Base-by-base conservation (phyloP, 331 rosid species). In the Quercus phellos region DNA sequence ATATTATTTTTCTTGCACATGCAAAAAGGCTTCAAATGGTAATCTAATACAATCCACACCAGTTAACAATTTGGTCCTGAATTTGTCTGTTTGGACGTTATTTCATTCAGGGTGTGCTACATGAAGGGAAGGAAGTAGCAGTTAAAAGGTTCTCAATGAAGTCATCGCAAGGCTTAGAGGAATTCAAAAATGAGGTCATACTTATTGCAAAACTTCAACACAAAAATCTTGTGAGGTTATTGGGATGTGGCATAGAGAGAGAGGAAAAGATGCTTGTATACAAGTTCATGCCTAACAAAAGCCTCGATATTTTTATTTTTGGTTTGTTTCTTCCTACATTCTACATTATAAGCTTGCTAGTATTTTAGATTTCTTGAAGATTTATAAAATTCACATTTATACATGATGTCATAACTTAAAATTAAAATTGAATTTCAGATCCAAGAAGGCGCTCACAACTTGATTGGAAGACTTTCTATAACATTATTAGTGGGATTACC, bases 301-400 rank as follows among this genome's bases (percentile, higher is more conserved):
- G 88, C 58, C 84, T 87, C 30, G 86, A 87, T 22, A 14, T 60
- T 21, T 70, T 87, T 74, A 67, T 81, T 4, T 81, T 87, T 34
- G 83, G 90, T 81, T 46, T 30, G 83, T 55, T 55, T 55, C 19
- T 46, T 18, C 18, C 71, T 3, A 53, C 34, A 16, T 55, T 55
- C 35, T 19, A 35, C 18, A 14, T 35, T 6, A 1, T 24, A 69
- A 51, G 51, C 51, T 43, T 43, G 51, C 4, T 43, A 43, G 14
- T 43, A 43, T 10, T 43, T 43, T 11, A 3, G 14, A 43, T 43
- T 43, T 2, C 4, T 43, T 43, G 51, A 43, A 11, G 14, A 9
- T 43, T 43, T 43, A 1, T 43, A 43, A 9, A 43, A 43, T 43
- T 10, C 51, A 10, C 4, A 43, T 11, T 10, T 43, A 43, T 3